Conservation (phyloP, 352 stramenopile genomes). For the Phytophthora europaea region DNA sequence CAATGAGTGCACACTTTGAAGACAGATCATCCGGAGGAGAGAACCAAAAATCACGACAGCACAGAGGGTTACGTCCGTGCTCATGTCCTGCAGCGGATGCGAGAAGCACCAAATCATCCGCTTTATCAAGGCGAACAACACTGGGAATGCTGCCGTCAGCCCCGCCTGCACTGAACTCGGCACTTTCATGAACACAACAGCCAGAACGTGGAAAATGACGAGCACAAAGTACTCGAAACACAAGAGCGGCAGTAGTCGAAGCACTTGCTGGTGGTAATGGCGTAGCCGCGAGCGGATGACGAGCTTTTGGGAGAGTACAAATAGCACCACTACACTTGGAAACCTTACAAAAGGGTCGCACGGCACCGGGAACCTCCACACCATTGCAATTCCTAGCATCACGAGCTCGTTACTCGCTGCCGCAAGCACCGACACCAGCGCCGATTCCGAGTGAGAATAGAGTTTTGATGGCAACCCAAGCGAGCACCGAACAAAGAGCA, state of each 20-base stretch:
- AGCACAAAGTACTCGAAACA: conserved; percentile 22
- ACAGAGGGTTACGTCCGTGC: conserved; percentile 36
- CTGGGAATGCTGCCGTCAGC: conserved; percentile 24
- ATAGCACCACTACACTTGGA: not conserved
- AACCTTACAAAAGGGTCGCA: conserved; percentile 11
- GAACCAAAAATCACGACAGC: conserved; percentile 37
- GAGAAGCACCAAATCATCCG: conserved; percentile 31
- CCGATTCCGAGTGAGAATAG: conserved; percentile 23
- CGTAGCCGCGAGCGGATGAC: not conserved
- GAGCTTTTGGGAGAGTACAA: not conserved
- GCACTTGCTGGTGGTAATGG: not conserved
- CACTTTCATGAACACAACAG: conserved; percentile 26
- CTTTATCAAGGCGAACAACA: conserved; percentile 26
- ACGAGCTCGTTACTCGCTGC: conserved; percentile 13
- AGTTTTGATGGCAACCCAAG: conserved; percentile 12
- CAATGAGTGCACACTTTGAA: conserved; percentile 25
- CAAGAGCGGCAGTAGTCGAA: not conserved
- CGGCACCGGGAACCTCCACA: conserved; percentile 29
- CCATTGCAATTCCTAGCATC: conserved; percentile 9
- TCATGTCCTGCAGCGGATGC: conserved; percentile 31
- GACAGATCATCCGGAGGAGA: conserved; percentile 36
- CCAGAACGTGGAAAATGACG: conserved; percentile 27
- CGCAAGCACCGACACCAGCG: conserved; percentile 11
- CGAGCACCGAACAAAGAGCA: conserved; percentile 22
- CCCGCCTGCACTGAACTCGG: not conserved